phyloP scores from a whole-genome alignment of 345 rosid species.

The Psidium guajava region DNA sequence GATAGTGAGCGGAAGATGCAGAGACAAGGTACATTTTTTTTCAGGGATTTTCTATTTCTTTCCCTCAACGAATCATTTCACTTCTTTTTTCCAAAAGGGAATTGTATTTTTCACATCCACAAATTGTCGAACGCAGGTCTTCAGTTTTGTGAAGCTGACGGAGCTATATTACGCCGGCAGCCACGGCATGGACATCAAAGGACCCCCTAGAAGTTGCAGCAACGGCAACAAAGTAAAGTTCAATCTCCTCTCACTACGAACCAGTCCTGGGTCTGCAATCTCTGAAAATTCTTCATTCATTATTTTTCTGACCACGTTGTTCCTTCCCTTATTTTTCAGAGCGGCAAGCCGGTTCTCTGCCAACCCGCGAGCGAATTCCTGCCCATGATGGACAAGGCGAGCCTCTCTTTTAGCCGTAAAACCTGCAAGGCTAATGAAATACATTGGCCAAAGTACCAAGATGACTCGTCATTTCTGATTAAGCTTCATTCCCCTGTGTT shows the following conservation, averaged over 20 bases:
- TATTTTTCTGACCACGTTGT: background rate
- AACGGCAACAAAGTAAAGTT: conserved; percentile 30
- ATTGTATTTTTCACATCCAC: background rate
- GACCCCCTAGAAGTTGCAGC: conserved; percentile 41
- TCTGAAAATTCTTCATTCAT: background rate
- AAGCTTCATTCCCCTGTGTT: background rate
- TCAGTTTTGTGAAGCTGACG: conserved; percentile 60
- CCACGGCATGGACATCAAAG: conserved; percentile 99
- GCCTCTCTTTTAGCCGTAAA: background rate
- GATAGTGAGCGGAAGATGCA: conserved; percentile 87
- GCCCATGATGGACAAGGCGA: conserved; percentile 83
- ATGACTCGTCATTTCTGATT: background rate
- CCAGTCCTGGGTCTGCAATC: background rate
- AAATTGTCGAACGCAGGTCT: conserved; percentile 38
- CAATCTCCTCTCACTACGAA: background rate
- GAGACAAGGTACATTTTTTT: conserved; percentile 65
- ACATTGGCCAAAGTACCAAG: background rate
- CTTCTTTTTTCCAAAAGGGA: background rate
- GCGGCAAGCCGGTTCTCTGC: conserved; percentile 32
- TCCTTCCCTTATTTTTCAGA: conserved; percentile 13
- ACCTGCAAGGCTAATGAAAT: background rate
- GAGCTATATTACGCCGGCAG: conserved; percentile 93
- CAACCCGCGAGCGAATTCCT: conserved; percentile 79
- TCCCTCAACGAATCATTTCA: background rate
- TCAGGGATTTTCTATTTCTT: background rate